Conservation (phyloP, 805 yeast species). For the Tetrapisispora taiwanensis region DNA sequence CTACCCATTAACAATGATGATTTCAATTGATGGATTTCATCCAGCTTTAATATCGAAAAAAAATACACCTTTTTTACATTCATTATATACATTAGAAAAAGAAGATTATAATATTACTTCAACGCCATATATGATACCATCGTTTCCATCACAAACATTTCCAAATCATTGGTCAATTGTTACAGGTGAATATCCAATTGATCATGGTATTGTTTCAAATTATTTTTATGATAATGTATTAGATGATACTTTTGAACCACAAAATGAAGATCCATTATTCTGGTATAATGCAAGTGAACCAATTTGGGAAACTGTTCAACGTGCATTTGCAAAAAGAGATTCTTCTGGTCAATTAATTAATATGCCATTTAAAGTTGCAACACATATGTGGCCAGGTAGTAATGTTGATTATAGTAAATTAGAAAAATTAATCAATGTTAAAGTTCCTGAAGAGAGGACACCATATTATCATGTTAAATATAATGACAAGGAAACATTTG, state of each 20-base stretch:
- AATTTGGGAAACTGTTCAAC: constrained; percentile 66
- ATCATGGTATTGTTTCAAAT: constrained; percentile 69
- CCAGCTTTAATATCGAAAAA: constrained; percentile 68
- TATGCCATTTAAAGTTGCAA: constrained; percentile 22
- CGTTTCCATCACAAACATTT: constrained; percentile 82
- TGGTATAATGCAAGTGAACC: constrained; percentile 81
- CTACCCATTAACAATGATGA: constrained; percentile 68
- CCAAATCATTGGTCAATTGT: constrained; percentile 89
- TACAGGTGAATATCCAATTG: constrained; percentile 75
- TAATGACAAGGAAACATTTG: constrained; percentile 47
- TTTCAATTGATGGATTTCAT: constrained; percentile 84
- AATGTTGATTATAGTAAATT: constrained; percentile 42
- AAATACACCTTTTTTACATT: constrained; percentile 62
- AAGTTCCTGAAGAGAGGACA: constrained; percentile 34
- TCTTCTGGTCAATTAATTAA: neutral
- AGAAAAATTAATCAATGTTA: neutral
- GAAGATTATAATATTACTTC: constrained; percentile 26
- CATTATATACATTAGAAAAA: constrained; percentile 40
- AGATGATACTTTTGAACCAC: constrained; percentile 42
- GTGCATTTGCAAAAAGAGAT: constrained; percentile 38
- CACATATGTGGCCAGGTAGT: constrained; percentile 97
- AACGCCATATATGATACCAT: constrained; percentile 75
- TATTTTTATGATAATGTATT: constrained; percentile 40
- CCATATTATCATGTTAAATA: constrained; percentile 50
- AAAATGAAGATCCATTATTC: constrained; percentile 48